Base-by-base conservation (phyloP, 2,329 filamentous ascomycete species). In the Knoxdaviesia capensis region DNA sequence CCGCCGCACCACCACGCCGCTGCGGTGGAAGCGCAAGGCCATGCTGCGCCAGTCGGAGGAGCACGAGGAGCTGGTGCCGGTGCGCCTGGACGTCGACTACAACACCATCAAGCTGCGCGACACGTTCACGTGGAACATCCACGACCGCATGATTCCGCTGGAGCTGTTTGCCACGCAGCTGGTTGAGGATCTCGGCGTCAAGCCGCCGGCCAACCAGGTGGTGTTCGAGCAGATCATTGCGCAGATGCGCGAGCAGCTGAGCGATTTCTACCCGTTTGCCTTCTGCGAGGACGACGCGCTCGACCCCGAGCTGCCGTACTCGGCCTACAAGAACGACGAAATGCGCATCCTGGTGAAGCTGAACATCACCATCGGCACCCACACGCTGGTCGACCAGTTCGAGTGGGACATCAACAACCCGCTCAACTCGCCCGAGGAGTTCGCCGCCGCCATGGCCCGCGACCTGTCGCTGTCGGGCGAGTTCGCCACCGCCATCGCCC, bases 401-500 rank as follows among this genome's bases (percentile, higher is more conserved):
- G 90, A 98, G 59, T 98, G 90, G 90, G 90, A 98, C 52, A 86
- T 96, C 56, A 96, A 96, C 60, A 92, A 94, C 56, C 81, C 87
- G 0, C 64, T 80, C 43, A 98, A 98, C 57, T 92, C 82, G 0
- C 86, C 90, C 3, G 90, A 98, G 60, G 85, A 93, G 44, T 98
- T 98, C 57, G 90, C 90, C 30, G 67, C 74, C 46, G 78, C 78
- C 55, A 93, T 96, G 84, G 77, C 87, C 0, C 74, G 77, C 45
- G 90, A 98, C 53, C 69, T 98, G 30, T 87, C 87, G 5, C 69
- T 98, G 11, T 85, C 84, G 1, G 90, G 90, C 48, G 90, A 98
- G 58, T 98, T 98, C 53, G 87, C 85, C 3, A 98, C 90, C 0
- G 88, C 90, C 6, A 96, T 98, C 56, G 90, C 90, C 8, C 90